Percentiles rank a stretch among this genome's conserved stretches.
Evolutionary conservation across 1,139 yeast species (phyloP).

Genomic region (Starmera stellimalicola): DNA sequence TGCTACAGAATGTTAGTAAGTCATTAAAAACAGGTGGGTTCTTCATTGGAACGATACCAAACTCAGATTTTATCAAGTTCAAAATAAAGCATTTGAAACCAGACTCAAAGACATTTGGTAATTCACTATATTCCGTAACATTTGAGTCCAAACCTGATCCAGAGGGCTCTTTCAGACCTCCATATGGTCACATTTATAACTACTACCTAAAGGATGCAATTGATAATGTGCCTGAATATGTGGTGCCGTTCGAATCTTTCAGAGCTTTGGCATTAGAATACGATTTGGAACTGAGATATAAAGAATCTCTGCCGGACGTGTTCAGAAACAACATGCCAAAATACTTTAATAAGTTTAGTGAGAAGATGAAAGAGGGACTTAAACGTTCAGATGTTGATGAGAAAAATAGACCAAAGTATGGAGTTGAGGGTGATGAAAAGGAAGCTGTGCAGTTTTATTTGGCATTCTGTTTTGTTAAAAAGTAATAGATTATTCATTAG

Average conservation of each 20-base stretch:
- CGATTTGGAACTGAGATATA: slow-evolving; percentile 62
- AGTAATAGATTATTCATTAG: slow-evolving; percentile 22
- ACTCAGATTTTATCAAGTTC: slow-evolving; percentile 71
- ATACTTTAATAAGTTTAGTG: slow-evolving; percentile 50
- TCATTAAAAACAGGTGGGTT: slow-evolving; percentile 74
- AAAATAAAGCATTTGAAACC: slow-evolving; percentile 43
- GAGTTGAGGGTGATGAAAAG: slow-evolving; percentile 82
- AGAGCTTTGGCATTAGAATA: slow-evolving; percentile 78
- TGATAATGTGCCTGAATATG: slow-evolving; percentile 92
- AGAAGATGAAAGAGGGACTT: slow-evolving; percentile 61
- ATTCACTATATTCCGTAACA: slow-evolving; percentile 68
- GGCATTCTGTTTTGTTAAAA: slow-evolving; percentile 61
- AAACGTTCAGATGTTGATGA: slow-evolving; percentile 57
- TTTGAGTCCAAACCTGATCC: slow-evolving; percentile 70
- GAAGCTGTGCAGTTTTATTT: slow-evolving; percentile 84
- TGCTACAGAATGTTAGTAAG: slow-evolving; percentile 67
- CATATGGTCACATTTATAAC: slow-evolving; percentile 77
- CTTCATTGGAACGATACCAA: slow-evolving; percentile 91
- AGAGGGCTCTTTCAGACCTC: slow-evolving; percentile 61
- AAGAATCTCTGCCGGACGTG: slow-evolving; percentile 73
- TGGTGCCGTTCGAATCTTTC: slow-evolving; percentile 90
- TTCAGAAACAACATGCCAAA: slow-evolving; percentile 72
- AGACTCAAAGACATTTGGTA: slow-evolving; percentile 65
- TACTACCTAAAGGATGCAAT: slow-evolving; percentile 88
- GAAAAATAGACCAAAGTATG: slow-evolving; percentile 34